These are phyloP conservation scores for Pleoardoris graminearum DNA, from an alignment of 2,329 filamentous ascomycete genomes.

Conservation along the genomic window DNA sequence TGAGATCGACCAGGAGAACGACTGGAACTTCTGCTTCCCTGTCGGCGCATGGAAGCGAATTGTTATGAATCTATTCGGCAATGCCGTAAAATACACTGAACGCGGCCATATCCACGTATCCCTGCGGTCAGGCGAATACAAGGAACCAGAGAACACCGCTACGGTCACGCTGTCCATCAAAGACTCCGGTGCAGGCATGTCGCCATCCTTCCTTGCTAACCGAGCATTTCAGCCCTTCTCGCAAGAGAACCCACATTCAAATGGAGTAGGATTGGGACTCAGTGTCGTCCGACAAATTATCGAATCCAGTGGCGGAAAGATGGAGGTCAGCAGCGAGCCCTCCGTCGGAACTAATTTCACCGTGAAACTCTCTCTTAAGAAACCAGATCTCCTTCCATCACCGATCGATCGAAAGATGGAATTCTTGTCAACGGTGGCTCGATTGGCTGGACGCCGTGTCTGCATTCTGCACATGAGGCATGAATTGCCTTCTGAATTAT, in stretches of 20 bases:
- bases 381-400: conserved; percentile 5
- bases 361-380: conserved; percentile 47
- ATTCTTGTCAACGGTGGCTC: conserved; percentile 22
- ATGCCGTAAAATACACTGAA: conserved; percentile 42
- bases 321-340: conserved; percentile 24
- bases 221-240: conserved; percentile 41
- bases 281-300: conserved; percentile 31
- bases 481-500: not conserved
- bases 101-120: conserved; percentile 36
- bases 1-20: conserved; percentile 26
- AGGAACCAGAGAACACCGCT: conserved; percentile 9
- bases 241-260: conserved; percentile 36
- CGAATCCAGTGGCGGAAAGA: conserved; percentile 24
- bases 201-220: conserved; percentile 35
- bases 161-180: conserved; percentile 42
- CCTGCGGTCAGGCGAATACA: conserved; percentile 18
- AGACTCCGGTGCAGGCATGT: conserved; percentile 43
- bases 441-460: conserved; percentile 26
- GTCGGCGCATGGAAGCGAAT: conserved; percentile 41
- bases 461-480: conserved; percentile 28
- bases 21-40: conserved; percentile 51
- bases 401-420: conserved; percentile 11
- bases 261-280: conserved; percentile 30
- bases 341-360: conserved; percentile 24
- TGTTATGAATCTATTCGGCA: conserved; percentile 45